Evolutionary conservation across 1,284 basidiomycete species (phyloP).

Genomic region (Wolfiporia cocos): DNA sequence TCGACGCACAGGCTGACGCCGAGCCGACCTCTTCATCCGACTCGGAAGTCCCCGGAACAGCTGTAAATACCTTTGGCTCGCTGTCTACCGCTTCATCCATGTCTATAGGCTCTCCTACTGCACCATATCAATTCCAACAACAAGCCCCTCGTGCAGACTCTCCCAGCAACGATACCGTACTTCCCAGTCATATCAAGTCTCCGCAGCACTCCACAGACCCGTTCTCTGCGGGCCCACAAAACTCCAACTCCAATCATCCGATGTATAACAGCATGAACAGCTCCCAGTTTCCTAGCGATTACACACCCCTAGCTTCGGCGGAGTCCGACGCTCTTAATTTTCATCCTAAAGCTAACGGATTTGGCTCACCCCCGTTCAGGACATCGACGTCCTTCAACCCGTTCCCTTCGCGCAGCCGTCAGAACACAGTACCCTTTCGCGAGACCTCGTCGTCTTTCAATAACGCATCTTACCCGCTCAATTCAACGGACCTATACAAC

Average conservation of each 20-base stretch:
- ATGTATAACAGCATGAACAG: constrained; percentile 43
- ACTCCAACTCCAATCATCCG: constrained; percentile 26
- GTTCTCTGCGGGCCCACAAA: constrained; percentile 21
- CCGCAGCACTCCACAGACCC: constrained; percentile 30
- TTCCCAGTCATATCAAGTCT: constrained; percentile 28
- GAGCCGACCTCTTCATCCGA: constrained; percentile 53
- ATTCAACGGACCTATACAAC: constrained; percentile 24
- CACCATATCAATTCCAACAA: constrained; percentile 43
- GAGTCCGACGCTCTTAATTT: constrained; percentile 34
- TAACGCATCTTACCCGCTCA: constrained; percentile 17
- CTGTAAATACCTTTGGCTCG: constrained; percentile 36
- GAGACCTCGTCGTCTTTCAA: constrained; percentile 25
- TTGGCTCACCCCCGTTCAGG: constrained; percentile 27
- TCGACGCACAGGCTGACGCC: constrained; percentile 75
- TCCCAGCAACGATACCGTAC: constrained; percentile 32
- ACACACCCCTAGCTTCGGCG: constrained; percentile 25
- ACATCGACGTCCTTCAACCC: constrained; percentile 30
- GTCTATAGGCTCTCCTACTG: constrained; percentile 45
- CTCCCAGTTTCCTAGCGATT: constrained; percentile 32
- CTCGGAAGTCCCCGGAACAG: constrained; percentile 42
- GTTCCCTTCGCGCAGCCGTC: constrained; percentile 28
- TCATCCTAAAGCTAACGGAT: constrained; percentile 35
- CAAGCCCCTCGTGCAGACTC: constrained; percentile 42
- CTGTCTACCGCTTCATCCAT: constrained; percentile 42
- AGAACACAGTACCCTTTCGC: constrained; percentile 26